Evolutionary conservation across 305 asterid species (phyloP), one percentile per base, ranked within the genome.

Genomic region (Plantago lanceolata): DNA sequence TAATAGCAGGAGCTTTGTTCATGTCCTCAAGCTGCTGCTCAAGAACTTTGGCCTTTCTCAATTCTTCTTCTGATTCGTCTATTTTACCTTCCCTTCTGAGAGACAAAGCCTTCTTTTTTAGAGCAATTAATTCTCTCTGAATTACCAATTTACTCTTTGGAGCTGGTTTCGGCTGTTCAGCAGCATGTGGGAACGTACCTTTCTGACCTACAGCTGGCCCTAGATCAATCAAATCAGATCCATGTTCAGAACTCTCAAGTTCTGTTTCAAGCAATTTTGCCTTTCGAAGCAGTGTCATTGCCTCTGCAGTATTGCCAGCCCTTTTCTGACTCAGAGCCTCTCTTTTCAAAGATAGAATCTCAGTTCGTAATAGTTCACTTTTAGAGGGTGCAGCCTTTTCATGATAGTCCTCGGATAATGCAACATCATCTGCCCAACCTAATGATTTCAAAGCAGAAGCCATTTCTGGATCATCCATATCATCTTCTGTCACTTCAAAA

Each of bases 21-120:
- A 88, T 63, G 48, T 86, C 93, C 78, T 94, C 95, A 52, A 94
- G 96, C 78, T 90, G 94, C 68, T 84, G 78, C 85, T 88, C 99
- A 33, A 94, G 95, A 70, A 77, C 80, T 78, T 83, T 82, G 24
- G 96, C 97, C 71, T 79, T 94, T 68, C 78, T 83, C 85, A 94
- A 33, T 80, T 86, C 95, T 78, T 84, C 87, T 66, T 88, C 96
- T 16, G 96, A 87, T 76, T 94, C 96, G 18, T 79, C 88, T 35
- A 85, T 15, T 74, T 72, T 84, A 40, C 99, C 99, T 71, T 88
- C 93, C 76, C 97, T 81, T 79, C 85, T 81, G 67, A 94, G 83
- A 61, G 88, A 70, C 65, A 88, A 83, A 65, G 89, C 96, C 67
- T 79, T 83, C 95, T 86, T 94, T 77, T 94, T 94, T 74, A 94